These are phyloP conservation scores for Silybum marianum DNA, from an alignment of 129 eudicot species.

Conservation along the genomic window DNA sequence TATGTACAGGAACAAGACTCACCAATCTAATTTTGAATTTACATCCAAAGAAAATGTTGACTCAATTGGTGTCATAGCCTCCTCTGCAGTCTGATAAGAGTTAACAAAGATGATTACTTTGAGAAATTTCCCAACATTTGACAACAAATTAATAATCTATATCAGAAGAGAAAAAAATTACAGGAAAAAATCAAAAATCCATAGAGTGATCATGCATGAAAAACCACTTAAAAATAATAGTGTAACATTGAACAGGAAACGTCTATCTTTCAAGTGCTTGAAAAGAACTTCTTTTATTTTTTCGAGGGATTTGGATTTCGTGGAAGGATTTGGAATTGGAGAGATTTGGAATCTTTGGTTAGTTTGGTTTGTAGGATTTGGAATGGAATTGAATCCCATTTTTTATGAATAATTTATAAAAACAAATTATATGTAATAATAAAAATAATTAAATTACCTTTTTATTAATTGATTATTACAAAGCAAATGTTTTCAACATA, in stretches of 20 bases:
- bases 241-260: not conserved
- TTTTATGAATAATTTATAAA: too few species aligned
- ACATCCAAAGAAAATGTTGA: conserved; percentile 98
- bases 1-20: conserved; percentile 20
- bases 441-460: too few species aligned
- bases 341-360: too few species aligned
- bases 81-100: conserved; percentile 82
- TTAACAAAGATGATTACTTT: conserved; percentile 10
- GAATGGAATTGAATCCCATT: too few species aligned
- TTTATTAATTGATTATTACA: too few species aligned
- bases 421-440: too few species aligned
- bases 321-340: too few species aligned
- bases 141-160: not conserved
- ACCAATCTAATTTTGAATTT: conserved; percentile 93
- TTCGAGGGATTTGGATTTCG: too few species aligned
- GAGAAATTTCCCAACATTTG: conserved; percentile 38
- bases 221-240: not conserved
- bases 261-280: not conserved
- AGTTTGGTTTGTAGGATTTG: too few species aligned
- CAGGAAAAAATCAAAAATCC: not conserved
- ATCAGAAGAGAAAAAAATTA: not conserved
- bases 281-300: not conserved
- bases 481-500: too few species aligned
- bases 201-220: not conserved
- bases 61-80: conserved; percentile 99